A percentile compares a stretch with the other conserved stretches of the same genome.
These are phyloP conservation scores for Mycena polygramma DNA, from an alignment of 768 basidiomycete genomes.

Conservation along the genomic window DNA sequence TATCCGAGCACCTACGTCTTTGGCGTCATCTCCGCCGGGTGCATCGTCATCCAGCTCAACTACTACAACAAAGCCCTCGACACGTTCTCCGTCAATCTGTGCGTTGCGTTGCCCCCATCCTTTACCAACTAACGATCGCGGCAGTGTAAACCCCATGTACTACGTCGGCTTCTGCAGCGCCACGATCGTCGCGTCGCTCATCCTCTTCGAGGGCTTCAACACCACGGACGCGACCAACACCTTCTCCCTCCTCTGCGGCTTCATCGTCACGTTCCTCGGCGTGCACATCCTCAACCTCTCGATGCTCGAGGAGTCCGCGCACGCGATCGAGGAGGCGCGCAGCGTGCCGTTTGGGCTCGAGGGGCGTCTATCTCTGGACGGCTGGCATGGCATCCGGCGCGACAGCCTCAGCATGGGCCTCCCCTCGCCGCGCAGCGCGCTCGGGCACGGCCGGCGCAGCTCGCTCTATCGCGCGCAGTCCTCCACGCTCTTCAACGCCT, in stretches of 20 bases:
- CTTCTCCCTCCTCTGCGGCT: constrained; percentile 89
- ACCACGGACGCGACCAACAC: constrained; percentile 87
- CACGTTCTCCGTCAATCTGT: constrained; percentile 98
- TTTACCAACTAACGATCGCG: constrained; percentile 6
- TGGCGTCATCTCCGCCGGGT: constrained; percentile 81
- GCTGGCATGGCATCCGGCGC: constrained; percentile 67
- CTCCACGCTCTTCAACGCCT: constrained; percentile 80
- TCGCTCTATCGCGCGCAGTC: constrained; percentile 77
- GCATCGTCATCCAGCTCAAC: constrained; percentile 94
- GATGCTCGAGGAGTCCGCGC: constrained; percentile 68
- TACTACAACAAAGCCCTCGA: constrained; percentile 99
- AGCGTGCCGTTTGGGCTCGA: constrained; percentile 61
- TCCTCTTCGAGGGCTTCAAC: constrained; percentile 98
- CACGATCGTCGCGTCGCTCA: constrained; percentile 93
- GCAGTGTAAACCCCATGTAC: constrained; percentile 96
- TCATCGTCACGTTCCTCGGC: constrained; percentile 94
- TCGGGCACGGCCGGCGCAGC: constrained; percentile 71
- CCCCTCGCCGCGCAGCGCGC: constrained; percentile 42
- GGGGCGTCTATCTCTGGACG: constrained; percentile 85
- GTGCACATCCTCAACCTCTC: constrained; percentile 95
- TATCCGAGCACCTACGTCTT: constrained; percentile 98
- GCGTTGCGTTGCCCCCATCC: no score
- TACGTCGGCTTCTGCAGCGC: constrained; percentile 97
- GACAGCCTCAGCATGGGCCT: constrained; percentile 42
- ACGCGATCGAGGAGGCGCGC: constrained; percentile 79